Percentiles rank a stretch among this genome's conserved stretches.
Evolutionary conservation across 2,329 filamentous ascomycete species (phyloP).

Genomic region (Ustulina deusta): DNA sequence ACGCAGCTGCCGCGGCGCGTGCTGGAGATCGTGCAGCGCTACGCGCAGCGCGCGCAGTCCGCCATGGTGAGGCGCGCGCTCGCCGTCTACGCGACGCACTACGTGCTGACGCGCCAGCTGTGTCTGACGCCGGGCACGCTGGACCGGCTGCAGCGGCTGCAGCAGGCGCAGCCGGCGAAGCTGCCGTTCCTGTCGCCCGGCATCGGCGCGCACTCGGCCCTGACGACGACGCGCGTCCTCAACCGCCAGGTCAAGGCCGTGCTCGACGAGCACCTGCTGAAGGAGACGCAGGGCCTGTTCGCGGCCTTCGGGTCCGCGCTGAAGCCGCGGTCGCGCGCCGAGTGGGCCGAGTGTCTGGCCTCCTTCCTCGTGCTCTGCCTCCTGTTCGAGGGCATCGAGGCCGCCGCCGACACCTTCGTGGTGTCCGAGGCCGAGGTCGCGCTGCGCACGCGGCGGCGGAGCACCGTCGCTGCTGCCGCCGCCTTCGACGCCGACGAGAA

Average conservation of each 20-base stretch:
- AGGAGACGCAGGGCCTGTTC: conserved; percentile 65
- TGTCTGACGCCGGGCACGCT: conserved; percentile 62
- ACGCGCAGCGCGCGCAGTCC: conserved; percentile 55
- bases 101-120: conserved; percentile 67
- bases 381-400: conserved; percentile 69
- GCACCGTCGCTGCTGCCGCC: neutral
- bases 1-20: conserved; percentile 61
- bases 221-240: conserved; percentile 65
- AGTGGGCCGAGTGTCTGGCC: conserved; percentile 69
- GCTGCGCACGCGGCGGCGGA: conserved; percentile 52
- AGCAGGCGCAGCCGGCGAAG: conserved; percentile 59
- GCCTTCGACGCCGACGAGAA: conserved; percentile 26
- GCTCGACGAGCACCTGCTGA: conserved; percentile 66
- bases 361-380: conserved; percentile 68
- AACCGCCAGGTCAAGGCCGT: conserved; percentile 68
- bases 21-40: conserved; percentile 62
- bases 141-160: conserved; percentile 53
- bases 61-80: conserved; percentile 66
- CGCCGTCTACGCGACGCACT: conserved; percentile 67
- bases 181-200: neutral
- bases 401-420: conserved; percentile 64
- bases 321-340: conserved; percentile 64
- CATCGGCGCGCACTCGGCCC: conserved; percentile 44
- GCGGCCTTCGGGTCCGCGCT: conserved; percentile 65
- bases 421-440: conserved; percentile 64